A percentile compares a stretch with the other conserved stretches of the same genome.
phyloP scores from a whole-genome alignment of 441 rosid genomes.

The Populus hybrid region DNA sequence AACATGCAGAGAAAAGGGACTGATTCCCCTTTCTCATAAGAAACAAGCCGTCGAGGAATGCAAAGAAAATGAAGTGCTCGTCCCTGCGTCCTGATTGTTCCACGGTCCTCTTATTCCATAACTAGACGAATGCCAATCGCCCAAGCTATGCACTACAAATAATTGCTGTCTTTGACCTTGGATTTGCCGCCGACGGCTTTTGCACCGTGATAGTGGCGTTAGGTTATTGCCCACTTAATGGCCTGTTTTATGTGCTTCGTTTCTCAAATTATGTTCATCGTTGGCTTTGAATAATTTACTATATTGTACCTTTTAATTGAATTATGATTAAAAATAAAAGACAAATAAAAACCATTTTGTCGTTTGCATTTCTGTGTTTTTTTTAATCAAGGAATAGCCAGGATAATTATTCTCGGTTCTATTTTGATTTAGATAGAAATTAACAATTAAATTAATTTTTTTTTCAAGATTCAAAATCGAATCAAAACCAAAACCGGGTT shows the following conservation, averaged over 20 bases:
- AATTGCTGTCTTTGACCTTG: not conserved
- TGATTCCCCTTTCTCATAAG: constrained; percentile 36
- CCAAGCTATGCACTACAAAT: too few species aligned
- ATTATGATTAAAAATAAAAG: not conserved
- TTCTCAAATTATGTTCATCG: not conserved
- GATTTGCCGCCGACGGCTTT: not conserved
- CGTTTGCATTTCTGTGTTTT: too few species aligned
- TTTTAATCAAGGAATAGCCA: too few species aligned
- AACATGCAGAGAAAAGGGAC: constrained; percentile 59
- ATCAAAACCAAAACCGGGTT: too few species aligned
- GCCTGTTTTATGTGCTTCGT: too few species aligned
- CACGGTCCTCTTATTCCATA: too few species aligned
- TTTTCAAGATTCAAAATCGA: too few species aligned
- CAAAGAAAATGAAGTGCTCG: not conserved
- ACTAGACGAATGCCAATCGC: too few species aligned
- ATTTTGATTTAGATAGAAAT: too few species aligned
- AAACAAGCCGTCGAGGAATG: constrained; percentile 37
- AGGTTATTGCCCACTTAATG: too few species aligned
- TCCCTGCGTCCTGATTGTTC: not conserved
- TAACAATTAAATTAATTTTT: too few species aligned
- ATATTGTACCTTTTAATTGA: not conserved
- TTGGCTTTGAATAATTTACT: not conserved
- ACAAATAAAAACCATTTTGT: not conserved
- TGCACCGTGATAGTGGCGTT: not conserved
- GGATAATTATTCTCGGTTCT: too few species aligned